Conservation (phyloP, 768 basidiomycete genomes). For the Mycena rosella region DNA sequence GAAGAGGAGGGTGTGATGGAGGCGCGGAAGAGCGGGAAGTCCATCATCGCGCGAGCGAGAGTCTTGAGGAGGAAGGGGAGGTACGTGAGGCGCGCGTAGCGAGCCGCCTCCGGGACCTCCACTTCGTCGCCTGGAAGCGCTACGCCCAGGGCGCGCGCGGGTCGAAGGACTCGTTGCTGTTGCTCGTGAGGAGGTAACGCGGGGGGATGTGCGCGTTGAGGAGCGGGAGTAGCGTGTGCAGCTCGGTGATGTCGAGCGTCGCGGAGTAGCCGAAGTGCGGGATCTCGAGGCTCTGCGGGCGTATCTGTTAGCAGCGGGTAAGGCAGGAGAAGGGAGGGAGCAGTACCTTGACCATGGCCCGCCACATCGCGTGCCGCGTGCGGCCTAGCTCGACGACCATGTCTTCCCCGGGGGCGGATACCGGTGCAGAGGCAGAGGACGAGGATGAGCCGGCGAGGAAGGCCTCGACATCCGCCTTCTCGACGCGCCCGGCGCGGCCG, state of each 20-base stretch:
- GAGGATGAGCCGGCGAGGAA: conserved; percentile 57
- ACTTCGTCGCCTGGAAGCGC: conserved; percentile 52
- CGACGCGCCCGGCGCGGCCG: conserved; percentile 81
- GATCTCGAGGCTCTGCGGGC: conserved; percentile 79
- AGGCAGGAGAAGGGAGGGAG: not conserved
- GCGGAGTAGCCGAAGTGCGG: conserved; percentile 92
- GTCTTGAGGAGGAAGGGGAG: conserved; percentile 89
- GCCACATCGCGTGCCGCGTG: conserved; percentile 89
- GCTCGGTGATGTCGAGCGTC: conserved; percentile 77
- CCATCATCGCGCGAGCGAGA: conserved; percentile 81
- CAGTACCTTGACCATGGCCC: conserved; percentile 84
- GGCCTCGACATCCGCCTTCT: conserved; percentile 79
- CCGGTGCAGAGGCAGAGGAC: not conserved
- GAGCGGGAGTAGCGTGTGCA: conserved; percentile 71
- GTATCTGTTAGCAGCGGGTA: not conserved
- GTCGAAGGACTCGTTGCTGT: too few species aligned
- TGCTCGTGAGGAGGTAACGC: conserved; percentile 57
- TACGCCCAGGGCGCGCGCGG: conserved; percentile 49
- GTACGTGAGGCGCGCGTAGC: conserved; percentile 79
- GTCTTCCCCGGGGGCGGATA: conserved; percentile 52
- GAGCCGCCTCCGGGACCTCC: conserved; percentile 61
- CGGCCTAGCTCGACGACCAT: conserved; percentile 78
- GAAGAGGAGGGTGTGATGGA: conserved; percentile 69
- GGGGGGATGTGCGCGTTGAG: conserved; percentile 79
- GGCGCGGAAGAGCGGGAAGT: conserved; percentile 88